Conservation (phyloP, 2,329 filamentous ascomycete species). For the Paracorniculantispora psalliotae region DNA sequence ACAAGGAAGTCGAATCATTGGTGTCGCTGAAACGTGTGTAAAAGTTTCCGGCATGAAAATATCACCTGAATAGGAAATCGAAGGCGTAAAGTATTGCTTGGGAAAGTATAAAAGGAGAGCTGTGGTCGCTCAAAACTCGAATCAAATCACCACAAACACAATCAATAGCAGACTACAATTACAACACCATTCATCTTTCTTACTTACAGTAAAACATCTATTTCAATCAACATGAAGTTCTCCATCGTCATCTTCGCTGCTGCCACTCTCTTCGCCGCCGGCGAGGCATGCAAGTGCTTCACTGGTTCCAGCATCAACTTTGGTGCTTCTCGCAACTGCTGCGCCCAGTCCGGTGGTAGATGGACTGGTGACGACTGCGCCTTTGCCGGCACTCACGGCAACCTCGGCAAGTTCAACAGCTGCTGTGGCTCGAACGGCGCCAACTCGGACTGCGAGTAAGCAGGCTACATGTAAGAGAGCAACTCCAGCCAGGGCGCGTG, state of each 20-base stretch:
- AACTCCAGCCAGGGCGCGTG: neutral
- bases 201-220: neutral
- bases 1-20: neutral
- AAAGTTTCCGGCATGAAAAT: neutral
- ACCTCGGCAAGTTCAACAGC: constrained; percentile 1
- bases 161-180: neutral
- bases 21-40: neutral
- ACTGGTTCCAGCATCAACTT: neutral
- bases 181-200: neutral
- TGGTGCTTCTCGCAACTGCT: neutral
- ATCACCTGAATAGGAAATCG: neutral
- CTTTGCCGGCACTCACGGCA: neutral
- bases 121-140: neutral
- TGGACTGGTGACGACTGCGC: constrained; percentile 4
- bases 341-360: neutral
- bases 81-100: neutral
- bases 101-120: neutral
- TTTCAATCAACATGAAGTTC: neutral
- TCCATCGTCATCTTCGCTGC: neutral
- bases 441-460: constrained; percentile 3
- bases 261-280: neutral
- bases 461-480: neutral
- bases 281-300: constrained; percentile 7
- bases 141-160: neutral
- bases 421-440: neutral